Percentiles rank a stretch among this genome's conserved stretches.
Conservation (phyloP, 2,329 filamentous ascomycete species). For the Septoria petroselini region DNA sequence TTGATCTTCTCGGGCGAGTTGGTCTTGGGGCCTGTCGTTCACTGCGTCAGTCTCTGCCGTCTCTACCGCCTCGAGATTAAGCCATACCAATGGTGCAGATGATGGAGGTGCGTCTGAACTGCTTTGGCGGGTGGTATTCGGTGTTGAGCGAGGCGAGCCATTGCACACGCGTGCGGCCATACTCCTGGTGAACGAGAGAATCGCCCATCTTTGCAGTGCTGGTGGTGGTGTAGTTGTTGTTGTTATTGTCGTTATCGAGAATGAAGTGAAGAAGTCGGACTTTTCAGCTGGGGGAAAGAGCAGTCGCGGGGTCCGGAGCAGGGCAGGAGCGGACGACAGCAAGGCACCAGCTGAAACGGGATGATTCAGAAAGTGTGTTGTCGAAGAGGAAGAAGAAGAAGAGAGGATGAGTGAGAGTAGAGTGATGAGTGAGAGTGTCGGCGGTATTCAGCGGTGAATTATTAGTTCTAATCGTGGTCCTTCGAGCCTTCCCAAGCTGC, state of each 20-base stretch:
- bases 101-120: slow-evolving; percentile 95
- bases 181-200: slow-evolving; percentile 77
- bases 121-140: slow-evolving; percentile 77
- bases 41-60: slow-evolving; percentile 1
- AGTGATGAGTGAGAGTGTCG: not conserved
- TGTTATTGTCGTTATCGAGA: not conserved
- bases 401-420: not conserved
- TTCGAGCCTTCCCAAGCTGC: not conserved
- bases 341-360: slow-evolving; percentile 3
- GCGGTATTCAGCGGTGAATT: not conserved
- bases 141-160: slow-evolving; percentile 81
- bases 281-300: slow-evolving; percentile 3
- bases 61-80: not conserved
- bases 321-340: too few relatives aligned
- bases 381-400: not conserved
- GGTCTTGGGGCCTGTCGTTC: slow-evolving; percentile 73
- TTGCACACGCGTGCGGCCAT: slow-evolving; percentile 68
- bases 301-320: too few relatives aligned
- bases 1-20: slow-evolving; percentile 98
- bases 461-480: not conserved
- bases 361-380: not conserved
- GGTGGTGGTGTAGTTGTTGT: not conserved
- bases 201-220: slow-evolving; percentile 57
- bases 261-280: not conserved
- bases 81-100: slow-evolving; percentile 87